Conservation (phyloP, 2,329 filamentous ascomycete genomes). For the Magnaporthiopsis poae region DNA sequence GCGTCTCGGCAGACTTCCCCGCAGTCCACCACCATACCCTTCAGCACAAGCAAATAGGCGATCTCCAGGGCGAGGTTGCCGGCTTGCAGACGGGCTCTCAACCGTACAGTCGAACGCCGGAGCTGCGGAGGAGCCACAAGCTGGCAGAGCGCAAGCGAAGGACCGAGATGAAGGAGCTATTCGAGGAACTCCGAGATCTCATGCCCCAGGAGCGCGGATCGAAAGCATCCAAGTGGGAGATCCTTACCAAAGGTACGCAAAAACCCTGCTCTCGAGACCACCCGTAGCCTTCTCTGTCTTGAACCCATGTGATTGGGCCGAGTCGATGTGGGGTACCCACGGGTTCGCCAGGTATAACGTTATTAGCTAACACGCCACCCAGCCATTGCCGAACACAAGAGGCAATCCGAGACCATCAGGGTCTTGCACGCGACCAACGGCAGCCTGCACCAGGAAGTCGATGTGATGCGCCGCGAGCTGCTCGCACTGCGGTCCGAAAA, state of each 20-base stretch:
- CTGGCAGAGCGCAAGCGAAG: conserved; percentile 73
- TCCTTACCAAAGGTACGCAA: conserved; percentile 65
- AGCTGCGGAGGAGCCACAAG: conserved; percentile 75
- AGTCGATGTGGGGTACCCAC: too few species aligned
- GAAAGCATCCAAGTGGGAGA: conserved; percentile 85
- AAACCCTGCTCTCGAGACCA: not conserved
- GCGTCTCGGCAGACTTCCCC: conserved; percentile 44
- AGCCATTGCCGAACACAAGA: conserved; percentile 55
- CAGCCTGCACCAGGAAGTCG: conserved; percentile 32
- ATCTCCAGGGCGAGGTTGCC: conserved; percentile 51
- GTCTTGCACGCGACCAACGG: conserved; percentile 36
- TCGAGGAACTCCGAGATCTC: conserved; percentile 68
- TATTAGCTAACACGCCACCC: conserved; percentile 8
- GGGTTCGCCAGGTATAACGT: not conserved
- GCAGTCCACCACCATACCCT: conserved; percentile 64
- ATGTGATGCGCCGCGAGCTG: conserved; percentile 39
- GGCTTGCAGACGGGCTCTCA: conserved; percentile 47
- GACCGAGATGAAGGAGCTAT: conserved; percentile 81
- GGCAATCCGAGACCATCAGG: conserved; percentile 40
- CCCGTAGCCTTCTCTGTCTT: not conserved
- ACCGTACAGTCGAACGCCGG: conserved; percentile 73
- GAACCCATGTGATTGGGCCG: not conserved
- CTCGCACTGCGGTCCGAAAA: conserved; percentile 38
- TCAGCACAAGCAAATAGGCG: conserved; percentile 62
- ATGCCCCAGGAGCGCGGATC: conserved; percentile 73